These are phyloP conservation scores for Jamesozyma spencerorum DNA, from an alignment of 805 yeast genomes.

Conservation along the genomic window DNA sequence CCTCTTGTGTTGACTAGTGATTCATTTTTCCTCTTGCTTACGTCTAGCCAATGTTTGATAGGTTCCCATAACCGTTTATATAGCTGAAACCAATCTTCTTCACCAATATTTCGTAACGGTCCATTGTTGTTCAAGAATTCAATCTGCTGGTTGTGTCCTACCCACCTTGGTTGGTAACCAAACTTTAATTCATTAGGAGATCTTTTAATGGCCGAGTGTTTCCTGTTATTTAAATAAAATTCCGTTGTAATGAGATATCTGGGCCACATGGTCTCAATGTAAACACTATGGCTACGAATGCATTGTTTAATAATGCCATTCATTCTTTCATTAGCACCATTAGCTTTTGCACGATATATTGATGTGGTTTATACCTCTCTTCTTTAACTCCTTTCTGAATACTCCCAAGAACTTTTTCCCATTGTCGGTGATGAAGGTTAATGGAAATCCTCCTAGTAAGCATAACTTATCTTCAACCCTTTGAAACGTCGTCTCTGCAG, in stretches of 20 bases:
- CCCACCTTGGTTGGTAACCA: not conserved
- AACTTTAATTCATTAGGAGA: not conserved
- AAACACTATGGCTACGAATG: conserved; percentile 1
- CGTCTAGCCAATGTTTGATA: no score
- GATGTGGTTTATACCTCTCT: not conserved
- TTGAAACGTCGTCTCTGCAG: not conserved
- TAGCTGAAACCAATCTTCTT: no score
- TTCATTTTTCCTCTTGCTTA: no score
- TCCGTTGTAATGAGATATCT: not conserved
- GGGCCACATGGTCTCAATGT: not conserved
- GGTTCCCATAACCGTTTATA: no score
- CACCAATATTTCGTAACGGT: no score
- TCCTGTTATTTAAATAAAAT: not conserved
- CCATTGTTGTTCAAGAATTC: no score
- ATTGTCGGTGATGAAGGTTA: not conserved
- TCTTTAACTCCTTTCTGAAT: not conserved
- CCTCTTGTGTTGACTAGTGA: no score
- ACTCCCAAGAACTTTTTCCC: not conserved
- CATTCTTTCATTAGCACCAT: not conserved
- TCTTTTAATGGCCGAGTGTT: not conserved
- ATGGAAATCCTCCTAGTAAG: not conserved
- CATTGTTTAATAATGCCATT: conserved; percentile 32
- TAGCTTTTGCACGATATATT: not conserved
- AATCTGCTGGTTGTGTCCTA: not conserved
- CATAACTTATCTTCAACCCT: not conserved